Evolutionary conservation across 805 yeast species (phyloP), one percentile per base, ranked within the genome.

Genomic region (Ogataea chonburiensis): DNA sequence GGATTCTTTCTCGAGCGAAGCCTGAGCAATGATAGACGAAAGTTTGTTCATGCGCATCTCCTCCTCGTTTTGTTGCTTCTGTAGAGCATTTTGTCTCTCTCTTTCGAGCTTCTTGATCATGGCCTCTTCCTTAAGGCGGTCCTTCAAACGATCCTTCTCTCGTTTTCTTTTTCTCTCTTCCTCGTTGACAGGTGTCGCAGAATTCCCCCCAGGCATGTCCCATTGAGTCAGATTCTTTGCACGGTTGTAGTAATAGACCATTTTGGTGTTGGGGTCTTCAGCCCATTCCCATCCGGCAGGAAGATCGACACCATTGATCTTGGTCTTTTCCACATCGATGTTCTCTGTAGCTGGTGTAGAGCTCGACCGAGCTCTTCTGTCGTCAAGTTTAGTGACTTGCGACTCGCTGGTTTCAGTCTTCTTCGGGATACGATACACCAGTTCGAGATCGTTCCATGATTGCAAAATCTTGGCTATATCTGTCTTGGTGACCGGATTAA

Each of bases 361-460:
- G 5, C 37, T 22, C 3, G 43, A 31, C 28, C 47, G 39, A 7
- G 46, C 37, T 25, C 61, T 41, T 37, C 61, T 45, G 12, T 50
- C 59, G 40, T 53, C 55, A 8, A 52, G 21, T 15, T 40, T 37
- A 3, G 41, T 17, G 9, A 31, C 42, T 1, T 28, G 13, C 6
- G 28, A 27, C 1, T 31, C 25, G 3, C 22, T 45, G 17, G 34
- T 63, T 27, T 71, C 56, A 7, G 33, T 61, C 24, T 70, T 70
- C 49, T 89, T 81, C 1, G 94, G 89, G 34, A 91, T 89, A 28
- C 93, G 73, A 54, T 81, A 85, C n/a, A 88, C 89, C 74, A 86
- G 77, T 54, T 83, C 81, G 41, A 86, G 72, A 17, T 65, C 64
- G 28, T 79, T 66, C 97, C 97, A 91, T 38, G 70, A 80, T 1